phyloP scores from a whole-genome alignment of 345 rosid genomes.

The Lepidium didymum region DNA sequence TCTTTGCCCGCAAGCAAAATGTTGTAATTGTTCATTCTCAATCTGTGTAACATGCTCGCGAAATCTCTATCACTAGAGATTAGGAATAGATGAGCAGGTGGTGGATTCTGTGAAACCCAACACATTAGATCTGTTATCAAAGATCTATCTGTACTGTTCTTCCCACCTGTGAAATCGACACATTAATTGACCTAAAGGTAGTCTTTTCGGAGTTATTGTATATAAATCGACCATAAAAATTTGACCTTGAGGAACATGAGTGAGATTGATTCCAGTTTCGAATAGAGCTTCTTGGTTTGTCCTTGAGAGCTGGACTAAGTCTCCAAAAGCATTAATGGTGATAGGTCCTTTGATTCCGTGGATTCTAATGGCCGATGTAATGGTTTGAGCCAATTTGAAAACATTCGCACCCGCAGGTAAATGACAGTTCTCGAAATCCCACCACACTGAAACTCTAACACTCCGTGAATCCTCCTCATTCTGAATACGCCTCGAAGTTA shows the following conservation, averaged over 20 bases:
- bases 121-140: slow-evolving; percentile 64
- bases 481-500: slow-evolving; percentile 18
- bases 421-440: slow-evolving; percentile 91
- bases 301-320: slow-evolving; percentile 57
- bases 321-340: slow-evolving; percentile 78
- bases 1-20: slow-evolving; percentile 57
- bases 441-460: slow-evolving; percentile 81
- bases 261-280: slow-evolving; percentile 58
- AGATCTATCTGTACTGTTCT: slow-evolving; percentile 75
- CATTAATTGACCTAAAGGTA: neutral
- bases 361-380: slow-evolving; percentile 57
- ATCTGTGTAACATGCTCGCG: slow-evolving; percentile 50
- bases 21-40: slow-evolving; percentile 90
- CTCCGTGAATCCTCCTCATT: slow-evolving; percentile 42
- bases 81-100: slow-evolving; percentile 84
- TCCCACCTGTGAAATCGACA: slow-evolving; percentile 45
- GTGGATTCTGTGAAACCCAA: slow-evolving; percentile 87
- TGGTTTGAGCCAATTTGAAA: slow-evolving; percentile 42
- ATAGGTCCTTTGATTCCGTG: slow-evolving; percentile 79
- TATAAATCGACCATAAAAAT: neutral
- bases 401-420: slow-evolving; percentile 56
- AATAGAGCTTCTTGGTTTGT: slow-evolving; percentile 69
- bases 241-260: slow-evolving; percentile 69
- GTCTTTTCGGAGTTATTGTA: neutral
- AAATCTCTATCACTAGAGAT: slow-evolving; percentile 74